A percentile compares a stretch with the other conserved stretches of the same genome.
These are phyloP conservation scores for Penicillium riverlandense DNA, from an alignment of 495 filamentous ascomycete species.

Conservation along the genomic window DNA sequence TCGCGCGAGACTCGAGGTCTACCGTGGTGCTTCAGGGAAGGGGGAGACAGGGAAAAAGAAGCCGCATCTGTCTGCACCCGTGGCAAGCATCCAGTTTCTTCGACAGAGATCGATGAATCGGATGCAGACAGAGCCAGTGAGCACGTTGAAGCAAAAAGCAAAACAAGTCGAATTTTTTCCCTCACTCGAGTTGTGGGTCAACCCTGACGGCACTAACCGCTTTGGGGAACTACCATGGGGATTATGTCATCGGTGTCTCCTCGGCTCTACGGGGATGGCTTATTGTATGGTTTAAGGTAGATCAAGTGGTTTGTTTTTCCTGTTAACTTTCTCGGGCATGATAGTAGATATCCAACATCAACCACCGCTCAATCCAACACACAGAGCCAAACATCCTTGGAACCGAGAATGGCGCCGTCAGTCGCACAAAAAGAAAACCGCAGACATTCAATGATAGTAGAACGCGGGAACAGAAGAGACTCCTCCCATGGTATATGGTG, in stretches of 20 bases:
- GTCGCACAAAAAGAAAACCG: not conserved
- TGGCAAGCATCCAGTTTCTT: constrained; percentile 6
- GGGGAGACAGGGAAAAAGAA: constrained; percentile 3
- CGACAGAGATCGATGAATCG: constrained; percentile 3
- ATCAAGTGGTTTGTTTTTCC: no score
- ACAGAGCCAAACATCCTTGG: not conserved
- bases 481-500: constrained; percentile 24
- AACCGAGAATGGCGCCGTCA: not conserved
- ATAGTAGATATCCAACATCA: no score
- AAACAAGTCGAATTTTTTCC: constrained; percentile 16
- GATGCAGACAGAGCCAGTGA: constrained; percentile 15
- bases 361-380: no score
- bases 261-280: not conserved
- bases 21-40: constrained; percentile 9
- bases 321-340: no score
- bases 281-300: not conserved
- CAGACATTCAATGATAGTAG: constrained; percentile 2
- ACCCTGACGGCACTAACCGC: not conserved
- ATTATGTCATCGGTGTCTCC: constrained; percentile 13
- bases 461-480: constrained; percentile 9
- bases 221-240: constrained; percentile 4
- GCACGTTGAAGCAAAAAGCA: constrained; percentile 2
- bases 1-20: not conserved
- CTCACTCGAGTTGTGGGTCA: not conserved
- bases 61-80: constrained; percentile 13